Base-by-base conservation (phyloP, 495 filamentous ascomycete genomes). In the Talaromyces wortmannii region DNA sequence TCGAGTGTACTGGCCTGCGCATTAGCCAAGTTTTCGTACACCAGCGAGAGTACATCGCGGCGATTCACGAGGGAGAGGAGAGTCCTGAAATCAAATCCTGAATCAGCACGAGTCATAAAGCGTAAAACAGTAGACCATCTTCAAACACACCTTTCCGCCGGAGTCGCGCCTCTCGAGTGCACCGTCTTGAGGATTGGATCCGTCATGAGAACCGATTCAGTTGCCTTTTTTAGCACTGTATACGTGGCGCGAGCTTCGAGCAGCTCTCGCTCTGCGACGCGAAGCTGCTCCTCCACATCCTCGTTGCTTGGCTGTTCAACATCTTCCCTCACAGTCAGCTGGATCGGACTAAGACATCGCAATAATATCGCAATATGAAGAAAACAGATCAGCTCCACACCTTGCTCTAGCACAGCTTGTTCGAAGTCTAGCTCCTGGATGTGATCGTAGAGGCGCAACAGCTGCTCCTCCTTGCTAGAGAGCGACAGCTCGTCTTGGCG, bases 141-240 rank as follows among this genome's bases (percentile, higher is more conserved):
- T 8, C 29, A 16, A 50, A 53, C 47, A 59, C 79, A 90, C 88
- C 85, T 78, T 68, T 92, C 88, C 57, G 83, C 71, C 45, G 78
- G 78, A 3, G 80, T 82, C n/a, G 80, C 78, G 3, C 78, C 83
- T 47, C 83, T 86, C 48, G 82, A 71, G 64, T 92, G 88, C 50
- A 91, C 80, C 1, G 89, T 85, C 62, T 88, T 90, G 50, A 95
- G 69, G 48, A 84, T 84, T 8, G 89, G 89, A 61, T 88, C 85
- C 18, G 83, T 81, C 58, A 81, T 79, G 56, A 92, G 68, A 29
- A 88, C 80, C 50, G 74, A 83, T 48, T 83, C 79, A 11, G 86
- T 68, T n/a, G 89, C 79, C 57, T 80, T 82, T 60, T 82, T 82
- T 53, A 81, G 82, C 53, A 91, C 73, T 32, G 78, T 74, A 63